Conservation (phyloP, 352 stramenopile genomes). For the Phytophthora foliorum region DNA sequence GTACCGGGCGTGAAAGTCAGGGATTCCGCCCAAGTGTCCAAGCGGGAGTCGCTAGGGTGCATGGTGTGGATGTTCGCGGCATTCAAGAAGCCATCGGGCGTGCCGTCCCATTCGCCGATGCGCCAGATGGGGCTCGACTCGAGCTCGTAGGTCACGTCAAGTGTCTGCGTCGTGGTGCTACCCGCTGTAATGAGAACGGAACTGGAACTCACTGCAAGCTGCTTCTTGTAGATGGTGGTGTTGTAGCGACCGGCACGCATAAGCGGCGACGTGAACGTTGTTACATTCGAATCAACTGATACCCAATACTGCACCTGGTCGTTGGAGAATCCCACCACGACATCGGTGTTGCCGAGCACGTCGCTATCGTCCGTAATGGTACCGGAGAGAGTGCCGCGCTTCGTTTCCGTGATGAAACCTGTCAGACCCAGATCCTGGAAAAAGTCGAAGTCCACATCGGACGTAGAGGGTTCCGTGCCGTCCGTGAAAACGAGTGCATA, state of each 20-base stretch:
- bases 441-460: constrained; percentile 49
- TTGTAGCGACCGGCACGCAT: constrained; percentile 62
- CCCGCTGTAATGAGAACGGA: constrained; percentile 30
- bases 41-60: constrained; percentile 58
- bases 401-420: constrained; percentile 42
- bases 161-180: constrained; percentile 23
- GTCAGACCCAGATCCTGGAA: constrained; percentile 51
- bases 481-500: constrained; percentile 58
- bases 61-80: constrained; percentile 60
- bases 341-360: constrained; percentile 24
- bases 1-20: constrained; percentile 34
- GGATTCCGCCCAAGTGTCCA: constrained; percentile 33
- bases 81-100: constrained; percentile 58
- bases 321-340: constrained; percentile 52
- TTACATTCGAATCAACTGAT: constrained; percentile 14
- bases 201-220: constrained; percentile 48
- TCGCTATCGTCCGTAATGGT: constrained; percentile 39
- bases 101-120: constrained; percentile 63
- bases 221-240: constrained; percentile 54
- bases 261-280: constrained; percentile 48
- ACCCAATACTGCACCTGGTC: constrained; percentile 53
- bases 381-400: constrained; percentile 43
- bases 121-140: constrained; percentile 45
- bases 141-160: constrained; percentile 35
- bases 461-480: constrained; percentile 26